Evolutionary conservation across 768 basidiomycete species (phyloP).

Genomic region (Macrolepiota dolichaula): DNA sequence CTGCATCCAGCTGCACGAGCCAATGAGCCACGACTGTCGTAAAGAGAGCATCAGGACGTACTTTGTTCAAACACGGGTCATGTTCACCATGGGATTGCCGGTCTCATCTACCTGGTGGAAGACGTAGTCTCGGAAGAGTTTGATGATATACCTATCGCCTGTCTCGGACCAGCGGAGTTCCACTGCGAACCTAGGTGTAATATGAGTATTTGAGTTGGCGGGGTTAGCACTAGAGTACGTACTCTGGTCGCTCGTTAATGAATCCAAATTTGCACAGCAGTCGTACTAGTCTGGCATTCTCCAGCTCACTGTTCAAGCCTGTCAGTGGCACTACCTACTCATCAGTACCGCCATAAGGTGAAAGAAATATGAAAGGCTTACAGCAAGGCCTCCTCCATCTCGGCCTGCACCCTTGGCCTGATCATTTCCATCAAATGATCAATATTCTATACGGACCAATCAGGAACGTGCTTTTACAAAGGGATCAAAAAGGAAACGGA

Average conservation of each 20-base stretch:
- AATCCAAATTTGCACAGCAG: constrained; percentile 93
- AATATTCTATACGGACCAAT: constrained; percentile 48
- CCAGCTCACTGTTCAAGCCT: constrained; percentile 84
- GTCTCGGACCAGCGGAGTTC: constrained; percentile 98
- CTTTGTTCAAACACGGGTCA: constrained; percentile 98
- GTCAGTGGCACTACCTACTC: constrained; percentile 67
- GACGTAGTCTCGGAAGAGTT: constrained; percentile 98
- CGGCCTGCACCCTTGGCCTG: constrained; percentile 63
- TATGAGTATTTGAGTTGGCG: background rate
- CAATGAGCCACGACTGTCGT: background rate
- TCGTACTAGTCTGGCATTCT: constrained; percentile 89
- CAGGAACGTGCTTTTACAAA: background rate
- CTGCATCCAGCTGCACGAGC: constrained; percentile 74
- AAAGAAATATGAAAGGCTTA: constrained; percentile 30
- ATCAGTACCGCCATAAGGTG: background rate
- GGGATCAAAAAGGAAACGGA: background rate
- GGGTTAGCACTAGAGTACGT: constrained; percentile 27
- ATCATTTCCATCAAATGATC: constrained; percentile 82
- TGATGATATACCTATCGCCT: constrained; percentile 96
- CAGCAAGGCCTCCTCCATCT: constrained; percentile 84
- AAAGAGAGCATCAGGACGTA: constrained; percentile 24
- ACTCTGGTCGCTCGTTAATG: constrained; percentile 99
- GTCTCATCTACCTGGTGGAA: constrained; percentile 96
- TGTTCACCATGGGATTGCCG: constrained; percentile 84
- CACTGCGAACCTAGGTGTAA: constrained; percentile 70